Conservation (phyloP, 176 grass and related monocot genomes). For the Bolboschoenus planiculmis region DNA sequence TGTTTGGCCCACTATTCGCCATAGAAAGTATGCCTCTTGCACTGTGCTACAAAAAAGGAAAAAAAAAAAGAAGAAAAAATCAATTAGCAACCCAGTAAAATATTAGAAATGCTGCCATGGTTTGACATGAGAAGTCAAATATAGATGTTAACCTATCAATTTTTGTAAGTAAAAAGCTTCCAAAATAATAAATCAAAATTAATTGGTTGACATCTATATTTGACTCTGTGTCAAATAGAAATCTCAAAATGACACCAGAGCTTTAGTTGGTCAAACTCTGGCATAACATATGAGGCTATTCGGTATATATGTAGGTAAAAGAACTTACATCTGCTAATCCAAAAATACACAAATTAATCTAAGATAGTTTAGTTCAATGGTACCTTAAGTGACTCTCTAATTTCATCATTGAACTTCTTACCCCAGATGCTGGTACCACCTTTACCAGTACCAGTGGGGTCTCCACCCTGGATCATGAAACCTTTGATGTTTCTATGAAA, state of each 20-base stretch:
- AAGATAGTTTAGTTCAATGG: neutral
- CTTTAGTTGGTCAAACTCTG: neutral
- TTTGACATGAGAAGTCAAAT: neutral
- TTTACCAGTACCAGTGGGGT: conserved; percentile 86
- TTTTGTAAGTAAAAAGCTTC: neutral
- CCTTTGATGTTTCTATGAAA: conserved; percentile 99
- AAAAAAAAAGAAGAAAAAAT: neutral
- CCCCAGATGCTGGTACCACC: conserved; percentile 84
- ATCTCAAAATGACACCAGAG: too few relatives aligned
- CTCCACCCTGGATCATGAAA: conserved; percentile 98
- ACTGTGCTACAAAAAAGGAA: conserved; percentile 50
- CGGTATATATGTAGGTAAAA: neutral
- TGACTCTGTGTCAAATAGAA: neutral
- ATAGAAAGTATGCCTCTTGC: conserved; percentile 71
- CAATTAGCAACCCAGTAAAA: neutral
- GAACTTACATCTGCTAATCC: neutral
- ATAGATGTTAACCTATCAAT: neutral
- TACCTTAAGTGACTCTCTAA: conserved; percentile 87
- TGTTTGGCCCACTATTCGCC: conserved; percentile 91
- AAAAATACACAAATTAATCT: conserved; percentile 9
- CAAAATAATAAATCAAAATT: neutral
- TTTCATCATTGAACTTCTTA: conserved; percentile 86
- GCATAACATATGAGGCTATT: neutral
- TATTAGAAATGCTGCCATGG: neutral
- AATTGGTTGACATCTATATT: neutral